Conservation (phyloP, 441 rosid genomes). For the Euphorbia schlechtendalii region DNA sequence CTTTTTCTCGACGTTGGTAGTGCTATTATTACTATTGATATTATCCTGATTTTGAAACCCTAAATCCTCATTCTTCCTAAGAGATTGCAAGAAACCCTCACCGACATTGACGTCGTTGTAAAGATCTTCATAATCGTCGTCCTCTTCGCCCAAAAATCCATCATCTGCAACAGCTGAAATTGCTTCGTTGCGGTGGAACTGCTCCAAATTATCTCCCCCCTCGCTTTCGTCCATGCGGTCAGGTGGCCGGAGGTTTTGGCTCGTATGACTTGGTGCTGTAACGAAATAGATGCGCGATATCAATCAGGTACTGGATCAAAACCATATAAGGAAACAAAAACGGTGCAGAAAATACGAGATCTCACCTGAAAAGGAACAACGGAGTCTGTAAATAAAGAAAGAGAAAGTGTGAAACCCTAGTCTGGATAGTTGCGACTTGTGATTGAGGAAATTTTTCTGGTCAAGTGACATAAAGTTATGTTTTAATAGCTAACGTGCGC, state of each 20-base stretch:
- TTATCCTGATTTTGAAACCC: constrained; percentile 31
- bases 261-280: not conserved
- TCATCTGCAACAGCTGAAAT: constrained; percentile 41
- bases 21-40: not conserved
- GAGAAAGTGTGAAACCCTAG: not conserved
- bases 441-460: not conserved
- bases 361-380: not conserved
- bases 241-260: not conserved
- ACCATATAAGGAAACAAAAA: not conserved
- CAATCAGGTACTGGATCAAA: not conserved
- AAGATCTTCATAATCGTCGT: constrained; percentile 78
- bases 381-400: not conserved
- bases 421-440: not conserved
- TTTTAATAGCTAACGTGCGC: constrained; percentile 6
- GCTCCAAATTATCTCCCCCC: constrained; percentile 7
- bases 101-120: constrained; percentile 87
- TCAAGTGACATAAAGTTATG: not conserved
- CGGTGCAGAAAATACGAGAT: not conserved
- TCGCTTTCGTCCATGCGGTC: constrained; percentile 9
- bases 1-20: constrained; percentile 13
- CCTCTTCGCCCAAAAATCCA: constrained; percentile 35
- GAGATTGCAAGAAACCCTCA: constrained; percentile 55
- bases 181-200: constrained; percentile 8
- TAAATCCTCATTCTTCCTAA: constrained; percentile 33
- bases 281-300: not conserved